A percentile compares a stretch with the other conserved stretches of the same genome.
Evolutionary conservation across 371 early-diverging fungal species (phyloP).

Genomic region (Umbelopsis sp.): DNA sequence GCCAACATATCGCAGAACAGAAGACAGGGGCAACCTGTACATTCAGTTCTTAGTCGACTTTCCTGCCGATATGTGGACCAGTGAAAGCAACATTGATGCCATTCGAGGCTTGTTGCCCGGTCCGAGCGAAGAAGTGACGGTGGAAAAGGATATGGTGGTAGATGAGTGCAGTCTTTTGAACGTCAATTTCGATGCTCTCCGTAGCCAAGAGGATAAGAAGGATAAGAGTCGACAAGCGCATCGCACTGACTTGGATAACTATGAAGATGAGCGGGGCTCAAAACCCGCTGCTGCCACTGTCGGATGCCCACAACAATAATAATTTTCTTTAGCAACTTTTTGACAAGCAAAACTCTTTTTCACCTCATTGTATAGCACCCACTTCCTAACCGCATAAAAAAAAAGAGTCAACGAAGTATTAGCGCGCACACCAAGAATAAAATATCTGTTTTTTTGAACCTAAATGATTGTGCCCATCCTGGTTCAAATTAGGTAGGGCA

Average conservation of each 20-base stretch:
- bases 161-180: slow-evolving; percentile 81
- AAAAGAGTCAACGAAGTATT: background rate
- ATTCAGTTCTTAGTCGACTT: slow-evolving; percentile 90
- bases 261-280: slow-evolving; percentile 49
- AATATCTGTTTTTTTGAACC: background rate
- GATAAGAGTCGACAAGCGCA: slow-evolving; percentile 39
- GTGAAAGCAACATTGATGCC: slow-evolving; percentile 61
- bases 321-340: background rate
- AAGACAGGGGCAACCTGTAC: slow-evolving; percentile 88
- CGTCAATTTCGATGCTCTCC: slow-evolving; percentile 69
- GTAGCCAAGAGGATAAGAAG: slow-evolving; percentile 50
- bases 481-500: no score
- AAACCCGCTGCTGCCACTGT: slow-evolving; percentile 85
- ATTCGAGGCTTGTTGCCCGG: slow-evolving; percentile 71
- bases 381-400: background rate
- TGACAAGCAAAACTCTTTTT: background rate
- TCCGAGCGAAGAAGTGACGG: slow-evolving; percentile 42
- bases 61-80: slow-evolving; percentile 86
- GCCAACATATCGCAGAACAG: slow-evolving; percentile 91
- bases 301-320: slow-evolving; percentile 96
- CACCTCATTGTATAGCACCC: slow-evolving; percentile 3
- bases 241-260: slow-evolving; percentile 72
- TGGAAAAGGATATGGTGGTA: slow-evolving; percentile 44
- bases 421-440: background rate
- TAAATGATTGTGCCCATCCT: no score